Percentiles rank a stretch among this genome's conserved stretches.
phyloP scores from a whole-genome alignment of 2,329 filamentous ascomycete species.

The Pseudogymnoascus sp. region DNA sequence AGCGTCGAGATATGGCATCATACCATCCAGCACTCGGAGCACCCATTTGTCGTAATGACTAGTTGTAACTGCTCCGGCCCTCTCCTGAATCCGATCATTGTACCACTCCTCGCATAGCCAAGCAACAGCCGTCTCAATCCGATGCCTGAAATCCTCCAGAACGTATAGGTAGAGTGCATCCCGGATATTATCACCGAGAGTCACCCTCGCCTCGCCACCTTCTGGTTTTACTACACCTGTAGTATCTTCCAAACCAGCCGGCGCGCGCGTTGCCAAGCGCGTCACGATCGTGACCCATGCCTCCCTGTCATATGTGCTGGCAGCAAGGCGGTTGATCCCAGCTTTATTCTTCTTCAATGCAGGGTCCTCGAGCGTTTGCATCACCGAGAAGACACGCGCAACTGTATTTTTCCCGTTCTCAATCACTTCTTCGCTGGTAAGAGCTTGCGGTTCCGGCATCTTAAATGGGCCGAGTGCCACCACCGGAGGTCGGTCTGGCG shows the following conservation, averaged over 20 bases:
- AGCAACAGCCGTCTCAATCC: conserved; percentile 83
- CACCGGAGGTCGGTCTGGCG: conserved; percentile 29
- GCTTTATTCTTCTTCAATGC: conserved; percentile 55
- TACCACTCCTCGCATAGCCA: conserved; percentile 99
- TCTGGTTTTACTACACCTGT: conserved; percentile 50
- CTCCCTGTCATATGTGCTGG: conserved; percentile 76
- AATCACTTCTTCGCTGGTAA: conserved; percentile 66
- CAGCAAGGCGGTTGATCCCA: conserved; percentile 79
- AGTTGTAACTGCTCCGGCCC: conserved; percentile 41
- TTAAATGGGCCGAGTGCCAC: conserved; percentile 66
- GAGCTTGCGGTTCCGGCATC: conserved; percentile 66
- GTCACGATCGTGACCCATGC: conserved; percentile 87
- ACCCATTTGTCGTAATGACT: conserved; percentile 74
- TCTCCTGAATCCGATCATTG: conserved; percentile 63
- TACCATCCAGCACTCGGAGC: conserved; percentile 76
- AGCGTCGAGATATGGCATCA: conserved; percentile 83
- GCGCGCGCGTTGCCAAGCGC: conserved; percentile 74
- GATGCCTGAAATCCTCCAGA: conserved; percentile 82
- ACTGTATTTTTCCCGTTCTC: conserved; percentile 70
- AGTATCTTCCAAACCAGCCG: conserved; percentile 60
- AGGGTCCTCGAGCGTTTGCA: conserved; percentile 66
- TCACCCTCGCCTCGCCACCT: conserved; percentile 36
- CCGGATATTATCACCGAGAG: conserved; percentile 65
- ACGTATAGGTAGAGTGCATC: conserved; percentile 79
- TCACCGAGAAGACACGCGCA: conserved; percentile 69